Evolutionary conservation across 495 filamentous ascomycete species (phyloP).

Genomic region (Glarea lozoyensis): DNA sequence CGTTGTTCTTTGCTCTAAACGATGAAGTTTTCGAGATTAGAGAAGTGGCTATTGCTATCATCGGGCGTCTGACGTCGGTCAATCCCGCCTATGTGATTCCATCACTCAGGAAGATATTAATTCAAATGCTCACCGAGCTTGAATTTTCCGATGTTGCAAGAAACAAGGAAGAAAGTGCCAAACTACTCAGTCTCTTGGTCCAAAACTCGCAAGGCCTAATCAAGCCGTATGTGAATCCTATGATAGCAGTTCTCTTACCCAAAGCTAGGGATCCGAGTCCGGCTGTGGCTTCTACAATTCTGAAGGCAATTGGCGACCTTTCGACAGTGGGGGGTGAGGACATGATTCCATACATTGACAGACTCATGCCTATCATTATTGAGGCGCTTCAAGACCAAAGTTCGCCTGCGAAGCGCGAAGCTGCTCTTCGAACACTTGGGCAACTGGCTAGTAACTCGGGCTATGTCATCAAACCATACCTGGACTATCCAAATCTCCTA

Average conservation of each 20-base stretch:
- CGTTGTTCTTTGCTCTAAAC: conserved; percentile 91
- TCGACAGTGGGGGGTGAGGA: conserved; percentile 86
- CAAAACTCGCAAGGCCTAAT: conserved; percentile 84
- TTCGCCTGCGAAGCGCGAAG: conserved; percentile 78
- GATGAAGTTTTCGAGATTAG: conserved; percentile 87
- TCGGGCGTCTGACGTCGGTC: conserved; percentile 79
- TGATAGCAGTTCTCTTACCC: conserved; percentile 81
- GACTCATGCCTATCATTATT: conserved; percentile 91
- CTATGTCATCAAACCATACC: conserved; percentile 95
- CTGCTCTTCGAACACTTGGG: conserved; percentile 82
- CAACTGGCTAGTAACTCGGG: conserved; percentile 90
- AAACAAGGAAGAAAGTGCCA: conserved; percentile 92
- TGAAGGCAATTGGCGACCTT: conserved; percentile 87
- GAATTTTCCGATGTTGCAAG: conserved; percentile 90
- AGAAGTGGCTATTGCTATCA: conserved; percentile 91
- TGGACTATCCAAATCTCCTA: conserved; percentile 87
- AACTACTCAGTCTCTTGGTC: conserved; percentile 84
- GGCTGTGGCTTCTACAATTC: conserved; percentile 82
- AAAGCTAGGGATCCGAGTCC: conserved; percentile 77
- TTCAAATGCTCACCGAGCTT: conserved; percentile 91
- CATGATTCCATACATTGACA: conserved; percentile 78
- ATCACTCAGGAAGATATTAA: conserved; percentile 82
- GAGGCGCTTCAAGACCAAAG: conserved; percentile 87
- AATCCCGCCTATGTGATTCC: conserved; percentile 98
- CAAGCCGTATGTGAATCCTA: conserved; percentile 90